phyloP scores from a whole-genome alignment of 2,329 filamentous ascomycete genomes.

The Alternaria brassicae region DNA sequence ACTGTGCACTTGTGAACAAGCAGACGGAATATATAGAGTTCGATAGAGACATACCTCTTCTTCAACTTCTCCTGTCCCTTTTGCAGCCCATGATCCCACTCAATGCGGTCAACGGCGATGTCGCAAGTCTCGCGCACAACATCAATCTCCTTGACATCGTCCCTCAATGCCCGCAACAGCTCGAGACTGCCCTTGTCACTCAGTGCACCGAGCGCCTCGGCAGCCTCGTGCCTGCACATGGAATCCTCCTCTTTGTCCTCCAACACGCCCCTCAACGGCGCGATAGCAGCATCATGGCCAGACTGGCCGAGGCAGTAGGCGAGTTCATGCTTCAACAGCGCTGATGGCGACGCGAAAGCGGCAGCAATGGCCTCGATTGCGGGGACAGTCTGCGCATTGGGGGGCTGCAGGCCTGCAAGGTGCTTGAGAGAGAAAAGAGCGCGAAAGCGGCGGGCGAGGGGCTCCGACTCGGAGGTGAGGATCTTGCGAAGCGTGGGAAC shows the following conservation, averaged over 20 bases:
- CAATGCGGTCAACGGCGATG: slow-evolving; percentile 90
- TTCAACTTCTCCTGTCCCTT: slow-evolving; percentile 75
- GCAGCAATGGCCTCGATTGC: slow-evolving; percentile 85
- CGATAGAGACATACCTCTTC: slow-evolving; percentile 67
- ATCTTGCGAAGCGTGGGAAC: slow-evolving; percentile 73
- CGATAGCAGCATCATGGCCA: slow-evolving; percentile 75
- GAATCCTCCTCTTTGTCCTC: slow-evolving; percentile 82
- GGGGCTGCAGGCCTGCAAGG: slow-evolving; percentile 72
- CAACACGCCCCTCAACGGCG: slow-evolving; percentile 75
- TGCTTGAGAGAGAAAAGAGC: slow-evolving; percentile 98
- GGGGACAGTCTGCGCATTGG: slow-evolving; percentile 65
- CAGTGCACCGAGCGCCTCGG: slow-evolving; percentile 90
- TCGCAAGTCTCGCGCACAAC: slow-evolving; percentile 96
- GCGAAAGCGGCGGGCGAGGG: slow-evolving; percentile 89
- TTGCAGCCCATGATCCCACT: slow-evolving; percentile 77
- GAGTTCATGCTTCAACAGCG: slow-evolving; percentile 92
- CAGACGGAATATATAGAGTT: neutral
- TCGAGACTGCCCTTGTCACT: slow-evolving; percentile 76
- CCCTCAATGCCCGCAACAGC: slow-evolving; percentile 74
- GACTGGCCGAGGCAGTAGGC: slow-evolving; percentile 97
- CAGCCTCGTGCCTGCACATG: slow-evolving; percentile 97
- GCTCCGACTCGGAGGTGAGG: slow-evolving; percentile 78
- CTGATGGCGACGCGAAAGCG: slow-evolving; percentile 82
- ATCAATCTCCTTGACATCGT: slow-evolving; percentile 76
- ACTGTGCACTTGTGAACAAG: slow-evolving; percentile 58